phyloP scores from a whole-genome alignment of 2,329 filamentous ascomycete genomes.

The Pseudocercospora cruenta region DNA sequence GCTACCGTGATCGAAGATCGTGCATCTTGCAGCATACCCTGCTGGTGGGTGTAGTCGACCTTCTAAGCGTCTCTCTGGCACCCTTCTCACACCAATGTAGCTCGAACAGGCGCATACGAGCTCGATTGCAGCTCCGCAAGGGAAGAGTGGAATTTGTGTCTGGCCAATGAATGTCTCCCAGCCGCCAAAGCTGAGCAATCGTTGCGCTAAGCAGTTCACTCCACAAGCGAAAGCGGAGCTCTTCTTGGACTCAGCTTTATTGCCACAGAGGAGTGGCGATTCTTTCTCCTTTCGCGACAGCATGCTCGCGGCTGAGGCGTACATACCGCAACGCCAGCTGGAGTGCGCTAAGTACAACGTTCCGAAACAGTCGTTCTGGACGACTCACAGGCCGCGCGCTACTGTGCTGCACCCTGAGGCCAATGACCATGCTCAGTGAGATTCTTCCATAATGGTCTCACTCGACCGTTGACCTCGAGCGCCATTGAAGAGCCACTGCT shows the following conservation, averaged over 20 bases:
- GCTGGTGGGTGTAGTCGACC: constrained; percentile 2
- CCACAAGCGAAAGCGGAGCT: constrained; percentile 10
- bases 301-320: constrained; percentile 27
- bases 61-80: background rate
- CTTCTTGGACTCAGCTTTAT: constrained; percentile 24
- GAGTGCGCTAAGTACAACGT: constrained; percentile 16
- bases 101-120: constrained; percentile 6
- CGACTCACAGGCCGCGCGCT: constrained; percentile 19
- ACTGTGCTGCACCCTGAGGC: constrained; percentile 25
- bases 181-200: constrained; percentile 8
- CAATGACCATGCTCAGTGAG: constrained; percentile 28
- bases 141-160: constrained; percentile 9
- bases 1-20: constrained; percentile 15
- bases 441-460: constrained; percentile 23
- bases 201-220: constrained; percentile 11
- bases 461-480: constrained; percentile 24
- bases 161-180: constrained; percentile 14
- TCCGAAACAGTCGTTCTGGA: constrained; percentile 21
- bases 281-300: constrained; percentile 18
- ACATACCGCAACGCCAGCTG: constrained; percentile 22
- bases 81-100: background rate
- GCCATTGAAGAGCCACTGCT: constrained; percentile 31
- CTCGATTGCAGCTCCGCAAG: constrained; percentile 20
- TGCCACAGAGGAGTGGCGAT: constrained; percentile 28
- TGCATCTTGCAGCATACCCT: constrained; percentile 7